Evolutionary conservation across 192 early-diverging fungal species (phyloP).

Genomic region (Geranomyces michiganensis): DNA sequence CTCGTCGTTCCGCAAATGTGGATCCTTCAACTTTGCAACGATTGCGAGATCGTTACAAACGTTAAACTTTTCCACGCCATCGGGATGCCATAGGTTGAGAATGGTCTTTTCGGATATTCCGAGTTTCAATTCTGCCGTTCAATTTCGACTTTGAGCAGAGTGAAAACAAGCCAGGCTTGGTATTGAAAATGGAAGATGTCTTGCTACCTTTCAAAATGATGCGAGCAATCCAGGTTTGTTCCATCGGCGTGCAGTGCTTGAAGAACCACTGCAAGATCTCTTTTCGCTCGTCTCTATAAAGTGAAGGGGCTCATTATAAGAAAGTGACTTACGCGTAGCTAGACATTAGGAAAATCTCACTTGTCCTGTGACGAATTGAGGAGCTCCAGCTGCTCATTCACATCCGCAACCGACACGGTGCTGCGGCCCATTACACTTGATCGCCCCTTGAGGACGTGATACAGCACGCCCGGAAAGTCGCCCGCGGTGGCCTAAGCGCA

Average conservation of each 20-base stretch:
- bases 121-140: constrained; percentile 63
- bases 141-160: not conserved
- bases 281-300: constrained; percentile 45
- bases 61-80: constrained; percentile 70
- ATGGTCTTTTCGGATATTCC: constrained; percentile 74
- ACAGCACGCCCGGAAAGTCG: constrained; percentile 66
- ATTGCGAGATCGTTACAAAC: constrained; percentile 64
- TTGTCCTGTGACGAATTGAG: constrained; percentile 41
- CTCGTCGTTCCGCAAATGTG: constrained; percentile 18
- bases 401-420: constrained; percentile 60
- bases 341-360: constrained; percentile 21
- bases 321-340: not conserved
- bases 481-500: constrained; percentile 54
- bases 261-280: constrained; percentile 59
- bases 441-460: constrained; percentile 42
- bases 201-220: constrained; percentile 72
- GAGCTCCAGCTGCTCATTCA: constrained; percentile 59
- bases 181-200: not conserved
- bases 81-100: constrained; percentile 66
- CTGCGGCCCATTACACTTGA: constrained; percentile 35
- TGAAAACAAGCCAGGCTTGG: not conserved
- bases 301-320: not conserved
- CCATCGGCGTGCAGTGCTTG: constrained; percentile 60
- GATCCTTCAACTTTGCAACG: constrained; percentile 63
- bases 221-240: constrained; percentile 77